Evolutionary conservation across 1,284 basidiomycete species (phyloP).

Genomic region (Ustilago bromivora): DNA sequence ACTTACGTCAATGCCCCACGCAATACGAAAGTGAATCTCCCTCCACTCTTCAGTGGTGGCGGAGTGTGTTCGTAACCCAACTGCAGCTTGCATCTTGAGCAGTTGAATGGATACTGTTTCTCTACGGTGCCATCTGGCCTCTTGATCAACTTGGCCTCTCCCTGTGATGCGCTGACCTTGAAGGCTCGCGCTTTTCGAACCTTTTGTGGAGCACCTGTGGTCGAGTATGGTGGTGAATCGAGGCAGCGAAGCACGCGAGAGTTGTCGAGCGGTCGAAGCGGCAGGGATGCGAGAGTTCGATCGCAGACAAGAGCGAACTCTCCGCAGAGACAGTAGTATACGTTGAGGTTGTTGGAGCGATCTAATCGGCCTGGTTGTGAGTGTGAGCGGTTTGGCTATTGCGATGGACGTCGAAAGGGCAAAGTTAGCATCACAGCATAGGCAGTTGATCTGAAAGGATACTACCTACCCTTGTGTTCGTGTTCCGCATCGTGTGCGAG

Average conservation of each 20-base stretch:
- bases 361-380: neutral
- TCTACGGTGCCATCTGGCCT: conserved; percentile 53
- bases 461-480: neutral
- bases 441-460: too few species aligned
- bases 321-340: conserved; percentile 68
- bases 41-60: conserved; percentile 65
- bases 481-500: conserved; percentile 13
- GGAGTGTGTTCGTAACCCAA: conserved; percentile 65
- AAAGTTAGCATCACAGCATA: neutral
- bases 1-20: conserved; percentile 62
- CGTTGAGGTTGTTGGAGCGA: conserved; percentile 22
- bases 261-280: conserved; percentile 58
- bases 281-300: conserved; percentile 32
- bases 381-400: neutral
- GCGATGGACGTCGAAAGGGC: neutral
- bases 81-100: conserved; percentile 59
- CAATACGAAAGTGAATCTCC: conserved; percentile 61
- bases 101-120: conserved; percentile 61
- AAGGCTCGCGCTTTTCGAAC: conserved; percentile 50
- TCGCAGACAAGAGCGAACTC: conserved; percentile 65
- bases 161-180: conserved; percentile 63
- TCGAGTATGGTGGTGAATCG: conserved; percentile 47
- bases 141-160: conserved; percentile 39
- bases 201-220: conserved; percentile 27
- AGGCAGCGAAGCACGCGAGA: conserved; percentile 56